These are phyloP conservation scores for Trichoderma sp. DNA, from an alignment of 2,329 filamentous ascomycete genomes.

Conservation along the genomic window DNA sequence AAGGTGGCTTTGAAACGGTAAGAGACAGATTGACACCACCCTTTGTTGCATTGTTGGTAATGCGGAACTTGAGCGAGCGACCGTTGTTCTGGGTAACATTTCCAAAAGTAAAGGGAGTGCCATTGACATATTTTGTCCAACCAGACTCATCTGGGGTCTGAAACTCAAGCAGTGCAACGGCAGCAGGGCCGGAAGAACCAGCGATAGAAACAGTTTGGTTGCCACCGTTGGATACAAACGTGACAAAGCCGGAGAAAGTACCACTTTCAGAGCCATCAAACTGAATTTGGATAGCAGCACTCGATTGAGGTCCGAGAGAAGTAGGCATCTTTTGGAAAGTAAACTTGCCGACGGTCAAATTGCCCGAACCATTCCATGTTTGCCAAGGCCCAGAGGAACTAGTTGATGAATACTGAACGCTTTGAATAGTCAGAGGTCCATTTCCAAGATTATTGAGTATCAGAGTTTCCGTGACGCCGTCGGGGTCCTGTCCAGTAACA, in stretches of 20 bases:
- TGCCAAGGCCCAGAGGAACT: slow-evolving; percentile 49
- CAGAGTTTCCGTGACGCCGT: slow-evolving; percentile 45
- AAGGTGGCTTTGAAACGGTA: slow-evolving; percentile 63
- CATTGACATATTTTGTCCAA: slow-evolving; percentile 51
- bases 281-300: slow-evolving; percentile 44
- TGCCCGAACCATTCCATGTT: slow-evolving; percentile 38
- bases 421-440: slow-evolving; percentile 43
- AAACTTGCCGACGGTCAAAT: slow-evolving; percentile 49
- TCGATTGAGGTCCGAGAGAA: slow-evolving; percentile 43
- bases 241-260: slow-evolving; percentile 52
- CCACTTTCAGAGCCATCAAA: slow-evolving; percentile 51
- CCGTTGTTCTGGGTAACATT: slow-evolving; percentile 55
- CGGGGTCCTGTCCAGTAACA: slow-evolving; percentile 44
- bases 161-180: slow-evolving; percentile 55
- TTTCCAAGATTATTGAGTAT: slow-evolving; percentile 54
- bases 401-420: slow-evolving; percentile 46
- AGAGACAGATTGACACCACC: slow-evolving; percentile 52
- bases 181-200: slow-evolving; percentile 50
- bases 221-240: slow-evolving; percentile 51
- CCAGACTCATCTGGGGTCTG: slow-evolving; percentile 51
- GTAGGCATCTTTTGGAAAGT: slow-evolving; percentile 49
- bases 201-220: slow-evolving; percentile 49
- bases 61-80: slow-evolving; percentile 49
- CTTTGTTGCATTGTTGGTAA: slow-evolving; percentile 52
- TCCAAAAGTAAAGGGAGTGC: slow-evolving; percentile 54